phyloP scores from a whole-genome alignment of 73 alveolate species.

The Effrenium voratum region DNA sequence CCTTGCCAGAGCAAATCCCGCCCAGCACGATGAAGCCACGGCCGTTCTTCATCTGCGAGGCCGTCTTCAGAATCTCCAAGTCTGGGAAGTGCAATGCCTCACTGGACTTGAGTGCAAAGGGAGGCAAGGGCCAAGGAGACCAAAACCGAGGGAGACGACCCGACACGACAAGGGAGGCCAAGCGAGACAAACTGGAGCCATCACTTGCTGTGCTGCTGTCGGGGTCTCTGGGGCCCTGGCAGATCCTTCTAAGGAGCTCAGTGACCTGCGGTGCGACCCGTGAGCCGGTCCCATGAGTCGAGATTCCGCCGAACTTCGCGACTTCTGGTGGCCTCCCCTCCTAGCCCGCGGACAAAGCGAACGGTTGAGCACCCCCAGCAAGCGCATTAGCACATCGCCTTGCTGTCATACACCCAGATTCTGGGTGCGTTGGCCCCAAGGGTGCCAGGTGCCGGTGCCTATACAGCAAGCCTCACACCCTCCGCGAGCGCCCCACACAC shows the following conservation, averaged over 20 bases:
- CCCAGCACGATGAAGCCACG: conserved; percentile 91
- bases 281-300: no score
- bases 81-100: conserved; percentile 70
- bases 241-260: conserved; percentile 71
- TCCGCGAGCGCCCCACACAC: no score
- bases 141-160: no score
- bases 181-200: not conserved
- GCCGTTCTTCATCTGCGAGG: conserved; percentile 92
- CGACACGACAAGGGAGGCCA: not conserved
- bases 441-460: no score
- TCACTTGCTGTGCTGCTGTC: not conserved
- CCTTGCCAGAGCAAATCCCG: conserved; percentile 47
- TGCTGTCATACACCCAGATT: no score
- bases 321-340: no score
- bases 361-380: no score
- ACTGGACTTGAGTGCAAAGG: no score
- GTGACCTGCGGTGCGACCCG: conserved; percentile 59
- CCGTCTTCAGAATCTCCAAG: conserved; percentile 72
- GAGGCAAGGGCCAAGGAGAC: not conserved
- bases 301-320: no score
- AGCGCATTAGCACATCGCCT: not conserved
- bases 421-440: no score
- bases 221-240: conserved; percentile 6
- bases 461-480: no score
- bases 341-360: no score